Evolutionary conservation across 1,284 basidiomycete genomes (phyloP), one percentile per base, ranked within the genome.

Genomic region (Sporisorium graminicola): DNA sequence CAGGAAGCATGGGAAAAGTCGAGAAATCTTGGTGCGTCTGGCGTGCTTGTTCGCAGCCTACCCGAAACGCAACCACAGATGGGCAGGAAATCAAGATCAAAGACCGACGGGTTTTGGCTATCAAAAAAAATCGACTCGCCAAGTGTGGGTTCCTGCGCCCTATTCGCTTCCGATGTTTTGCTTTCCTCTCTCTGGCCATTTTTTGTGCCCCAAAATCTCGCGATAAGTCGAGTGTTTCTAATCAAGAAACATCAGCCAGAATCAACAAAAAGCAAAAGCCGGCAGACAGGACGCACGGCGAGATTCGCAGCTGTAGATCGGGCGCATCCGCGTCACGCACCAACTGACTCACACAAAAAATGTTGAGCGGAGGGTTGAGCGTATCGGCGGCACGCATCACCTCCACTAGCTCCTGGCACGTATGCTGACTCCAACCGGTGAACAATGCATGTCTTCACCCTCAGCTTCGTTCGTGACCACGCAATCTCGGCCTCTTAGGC

Each of bases 81-180:
- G 37, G n/a, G 53, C 24, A 55, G 16, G 3, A 16, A 20, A 27
- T 2, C 37, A 27, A 40, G 44, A 52, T 20, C 60, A 63, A 59
- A 64, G 40, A 65, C 68, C 68, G 63, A 51, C 68, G 68, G 68
- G 54, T 26, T 71, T 71, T 71, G 68, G n/a, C 54, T 55, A 71
- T 71, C 68, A 69, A 35, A 57, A 37, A 37, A n/a, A 31, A 33
- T 40, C 20, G 46, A 54, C n/a, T 18, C 13, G 5, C n/a, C 6
- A 24, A 24, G 31, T 33, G 37, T 40, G 37, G 24, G 44, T 35
- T 20, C 33, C 55, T 57, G 46, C 56, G 56, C 56, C 29, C n/a
- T 10, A 24, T n/a, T 51, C 49, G 29, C 43, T 24, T 22, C 12
- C 18, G 44, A 26, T n/a, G n/a, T 18, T 22, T 22, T 31, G 20